Evolutionary conservation across 306 rosid species (phyloP), one percentile per base, ranked within the genome.

Genomic region (Erythrophleum fordii): DNA sequence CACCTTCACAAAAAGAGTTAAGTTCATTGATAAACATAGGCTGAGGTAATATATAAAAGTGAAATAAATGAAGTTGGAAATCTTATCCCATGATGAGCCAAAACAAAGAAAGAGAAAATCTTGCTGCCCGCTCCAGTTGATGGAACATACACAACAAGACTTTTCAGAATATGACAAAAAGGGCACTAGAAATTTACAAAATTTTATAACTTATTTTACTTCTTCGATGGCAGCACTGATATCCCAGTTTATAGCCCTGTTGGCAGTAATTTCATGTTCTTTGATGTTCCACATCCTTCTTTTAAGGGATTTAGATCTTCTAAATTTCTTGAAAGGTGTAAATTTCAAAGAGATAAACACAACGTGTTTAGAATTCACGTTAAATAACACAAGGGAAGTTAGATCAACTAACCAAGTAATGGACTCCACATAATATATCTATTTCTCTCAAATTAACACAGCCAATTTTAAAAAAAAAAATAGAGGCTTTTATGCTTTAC

Each of bases 241-340:
- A 61, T 41, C 49, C 74, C 10, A 72, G 23, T 25, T 75, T 68
- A 67, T 7, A 31, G 52, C 71, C 48, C n/a, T 35, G 2, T 59
- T 66, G 28, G 39, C 53, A 41, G 16, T 75, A 69, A 42, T 77
- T 82, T 78, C 56, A 49, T 75, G 69, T 74, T 84, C 73, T 58
- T 69, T 80, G 71, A 70, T 73, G 77, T 71, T 67, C 86, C 81
- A 82, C 59, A 44, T 66, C 77, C 78, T 76, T 72, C 46, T 29
- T 28, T 28, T 25, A 25, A 53, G 18, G 1, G 13, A 59, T 12
- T 23, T 59, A 0, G 1, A 48, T 48, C 53, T 18, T 52, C 53
- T 16, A 48, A 48, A 48, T 48, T 52, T 52, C 11, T 52, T 48
- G 3, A 42, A 9, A 41, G 16, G 49, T 18, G 16, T 56, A 56